Percentiles rank a stretch among this genome's conserved stretches.
Evolutionary conservation across 805 yeast genomes (phyloP).

Genomic region (Candida maesae): DNA sequence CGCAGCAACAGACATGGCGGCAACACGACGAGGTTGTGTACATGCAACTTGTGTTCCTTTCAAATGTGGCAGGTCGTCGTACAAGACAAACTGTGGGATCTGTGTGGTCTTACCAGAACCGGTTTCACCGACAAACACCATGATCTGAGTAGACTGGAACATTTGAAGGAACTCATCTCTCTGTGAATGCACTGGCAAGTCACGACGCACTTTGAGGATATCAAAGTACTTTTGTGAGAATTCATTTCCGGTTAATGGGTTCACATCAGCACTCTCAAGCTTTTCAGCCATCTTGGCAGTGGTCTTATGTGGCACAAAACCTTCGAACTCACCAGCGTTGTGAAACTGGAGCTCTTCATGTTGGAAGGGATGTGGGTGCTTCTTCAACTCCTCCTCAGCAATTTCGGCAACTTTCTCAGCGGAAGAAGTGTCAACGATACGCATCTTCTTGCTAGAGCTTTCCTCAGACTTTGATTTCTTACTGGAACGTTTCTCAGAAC

Average conservation of each 20-base stretch:
- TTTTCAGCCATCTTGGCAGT: constrained; percentile 58
- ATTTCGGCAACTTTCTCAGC: constrained; percentile 66
- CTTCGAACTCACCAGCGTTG: constrained; percentile 62
- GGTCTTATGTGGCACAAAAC: constrained; percentile 56
- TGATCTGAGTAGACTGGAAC: constrained; percentile 84
- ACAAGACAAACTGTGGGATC: constrained; percentile 90
- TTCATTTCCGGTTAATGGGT: constrained; percentile 74
- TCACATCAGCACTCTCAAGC: constrained; percentile 54
- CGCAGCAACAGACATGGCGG: constrained; percentile 97
- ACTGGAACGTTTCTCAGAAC: constrained; percentile 10
- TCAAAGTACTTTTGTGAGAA: constrained; percentile 68
- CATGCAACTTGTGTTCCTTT: constrained; percentile 85
- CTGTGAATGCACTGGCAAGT: constrained; percentile 92
- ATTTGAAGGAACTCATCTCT: constrained; percentile 81
- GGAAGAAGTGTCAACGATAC: constrained; percentile 45
- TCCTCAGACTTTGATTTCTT: constrained; percentile 24
- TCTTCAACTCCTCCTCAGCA: constrained; percentile 51
- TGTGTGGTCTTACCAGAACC: constrained; percentile 99
- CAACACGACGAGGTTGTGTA: constrained; percentile 96
- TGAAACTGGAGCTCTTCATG: constrained; percentile 44
- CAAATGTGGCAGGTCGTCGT: constrained; percentile 89
- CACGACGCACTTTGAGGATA: constrained; percentile 75
- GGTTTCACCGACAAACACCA: constrained; percentile 98
- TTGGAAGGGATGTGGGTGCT: constrained; percentile 43
- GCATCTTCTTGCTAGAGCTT: constrained; percentile 47